These are phyloP conservation scores for Daphne laureola DNA, from an alignment of 441 rosid species.

Conservation along the genomic window DNA sequence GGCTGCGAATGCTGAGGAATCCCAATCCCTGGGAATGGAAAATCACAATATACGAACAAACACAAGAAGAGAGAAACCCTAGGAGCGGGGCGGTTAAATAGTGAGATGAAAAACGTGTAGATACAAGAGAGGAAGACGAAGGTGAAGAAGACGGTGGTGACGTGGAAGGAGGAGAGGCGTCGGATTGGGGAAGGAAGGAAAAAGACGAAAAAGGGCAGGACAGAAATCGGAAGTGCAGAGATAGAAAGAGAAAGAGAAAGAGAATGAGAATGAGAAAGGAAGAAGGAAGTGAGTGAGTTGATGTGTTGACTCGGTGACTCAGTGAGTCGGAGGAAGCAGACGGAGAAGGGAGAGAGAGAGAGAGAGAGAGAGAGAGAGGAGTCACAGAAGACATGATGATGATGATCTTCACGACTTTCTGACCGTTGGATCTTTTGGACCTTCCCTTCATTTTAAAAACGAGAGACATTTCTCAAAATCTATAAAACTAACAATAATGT, in stretches of 20 bases:
- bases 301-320: conserved; percentile 20
- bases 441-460: no score
- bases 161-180: conserved; percentile 70
- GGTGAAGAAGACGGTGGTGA: conserved; percentile 82
- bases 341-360: conserved; percentile 11
- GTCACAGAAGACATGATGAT: conserved; percentile 8
- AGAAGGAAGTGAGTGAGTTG: conserved; percentile 17
- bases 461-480: no score
- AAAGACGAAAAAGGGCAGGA: conserved; percentile 76
- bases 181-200: conserved; percentile 32
- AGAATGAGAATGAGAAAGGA: no score
- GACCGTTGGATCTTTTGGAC: conserved; percentile 21
- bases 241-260: conserved; percentile 20
- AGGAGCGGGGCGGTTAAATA: conserved; percentile 23
- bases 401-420: conserved; percentile 6
- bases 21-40: background rate
- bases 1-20: conserved; percentile 10
- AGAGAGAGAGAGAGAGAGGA: conserved; percentile 11
- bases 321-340: conserved; percentile 16
- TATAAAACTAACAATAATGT: no score
- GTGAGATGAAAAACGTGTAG: conserved; percentile 22
- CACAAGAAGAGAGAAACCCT: conserved; percentile 74
- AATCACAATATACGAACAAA: conserved; percentile 11
- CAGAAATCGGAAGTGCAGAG: conserved; percentile 20
- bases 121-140: conserved; percentile 24